Evolutionary conservation across 1,139 yeast species (phyloP).

Genomic region (Suhomyces ambrosiae): DNA sequence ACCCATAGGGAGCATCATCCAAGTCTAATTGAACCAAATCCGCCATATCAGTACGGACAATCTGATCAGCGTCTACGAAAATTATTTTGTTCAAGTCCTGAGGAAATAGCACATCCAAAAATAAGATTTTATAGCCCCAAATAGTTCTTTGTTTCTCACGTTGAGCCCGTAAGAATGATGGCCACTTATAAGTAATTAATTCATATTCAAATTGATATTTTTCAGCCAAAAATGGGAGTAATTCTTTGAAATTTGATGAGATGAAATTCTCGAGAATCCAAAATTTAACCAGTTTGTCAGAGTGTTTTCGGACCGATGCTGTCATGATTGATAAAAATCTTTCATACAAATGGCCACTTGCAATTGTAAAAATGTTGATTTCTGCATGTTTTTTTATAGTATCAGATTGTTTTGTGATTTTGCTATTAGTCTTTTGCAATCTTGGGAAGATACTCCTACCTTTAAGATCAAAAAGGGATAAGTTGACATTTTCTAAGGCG

Average conservation of each 20-base stretch:
- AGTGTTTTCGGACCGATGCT: conserved; percentile 66
- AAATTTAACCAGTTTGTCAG: conserved; percentile 68
- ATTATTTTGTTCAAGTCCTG: conserved; percentile 71
- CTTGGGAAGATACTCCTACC: conserved; percentile 48
- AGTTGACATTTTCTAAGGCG: conserved; percentile 19
- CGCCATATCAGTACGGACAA: conserved; percentile 70
- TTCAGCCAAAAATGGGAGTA: conserved; percentile 64
- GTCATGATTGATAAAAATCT: conserved; percentile 75
- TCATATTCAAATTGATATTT: conserved; percentile 66
- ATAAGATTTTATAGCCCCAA: conserved; percentile 87
- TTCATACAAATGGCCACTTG: conserved; percentile 80
- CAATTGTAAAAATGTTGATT: conserved; percentile 80
- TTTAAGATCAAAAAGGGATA: conserved; percentile 41
- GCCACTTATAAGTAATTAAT: conserved; percentile 86
- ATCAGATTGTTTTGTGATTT: not conserved
- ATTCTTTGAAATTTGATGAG: conserved; percentile 65
- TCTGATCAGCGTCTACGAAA: conserved; percentile 85
- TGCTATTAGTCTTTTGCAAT: conserved; percentile 43
- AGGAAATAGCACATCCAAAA: conserved; percentile 87
- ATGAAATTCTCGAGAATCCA: conserved; percentile 85
- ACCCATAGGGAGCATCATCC: conserved; percentile 81
- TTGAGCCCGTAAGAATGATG: conserved; percentile 81
- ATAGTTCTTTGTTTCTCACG: conserved; percentile 73
- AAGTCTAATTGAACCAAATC: conserved; percentile 68
- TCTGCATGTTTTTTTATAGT: conserved; percentile 46